Evolutionary conservation across 768 basidiomycete genomes (phyloP).

Genomic region (Panaeolus cyanescens): DNA sequence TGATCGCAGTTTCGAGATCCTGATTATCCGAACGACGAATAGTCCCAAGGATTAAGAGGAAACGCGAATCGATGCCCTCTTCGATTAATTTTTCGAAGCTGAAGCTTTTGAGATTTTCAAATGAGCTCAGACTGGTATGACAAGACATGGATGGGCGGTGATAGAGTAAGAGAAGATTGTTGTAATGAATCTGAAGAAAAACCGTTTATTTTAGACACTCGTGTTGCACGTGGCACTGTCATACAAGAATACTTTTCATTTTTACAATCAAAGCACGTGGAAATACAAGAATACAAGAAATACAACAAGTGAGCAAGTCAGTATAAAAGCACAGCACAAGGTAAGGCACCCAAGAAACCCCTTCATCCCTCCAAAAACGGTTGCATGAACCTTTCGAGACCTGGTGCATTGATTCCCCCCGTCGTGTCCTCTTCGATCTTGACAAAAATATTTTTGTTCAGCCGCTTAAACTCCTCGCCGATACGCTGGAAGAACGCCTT

Average conservation of each 20-base stretch:
- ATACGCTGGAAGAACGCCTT: background rate
- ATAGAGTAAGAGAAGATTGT: background rate
- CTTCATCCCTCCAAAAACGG: background rate
- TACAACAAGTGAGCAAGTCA: too few species aligned
- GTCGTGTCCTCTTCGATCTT: background rate
- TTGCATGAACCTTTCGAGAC: background rate
- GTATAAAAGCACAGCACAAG: background rate
- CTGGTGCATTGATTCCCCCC: background rate
- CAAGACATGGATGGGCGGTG: slow-evolving; percentile 28
- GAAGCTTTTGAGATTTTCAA: slow-evolving; percentile 45
- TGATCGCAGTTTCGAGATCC: slow-evolving; percentile 48
- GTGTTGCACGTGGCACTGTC: too few species aligned
- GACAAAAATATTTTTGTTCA: background rate
- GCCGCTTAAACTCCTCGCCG: background rate
- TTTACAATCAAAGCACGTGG: too few species aligned
- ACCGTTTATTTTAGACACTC: background rate
- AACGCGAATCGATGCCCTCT: slow-evolving; percentile 63
- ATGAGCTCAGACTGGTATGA: slow-evolving; percentile 28
- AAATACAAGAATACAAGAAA: background rate
- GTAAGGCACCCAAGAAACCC: too few species aligned
- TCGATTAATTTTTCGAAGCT: slow-evolving; percentile 54
- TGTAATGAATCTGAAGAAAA: background rate
- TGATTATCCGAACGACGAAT: slow-evolving; percentile 34
- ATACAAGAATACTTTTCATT: too few species aligned
- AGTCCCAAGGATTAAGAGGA: slow-evolving; percentile 67